Evolutionary conservation across 176 grass and related monocot genomes (phyloP), one percentile per base, ranked within the genome.

Genomic region (Leersia perrieri): DNA sequence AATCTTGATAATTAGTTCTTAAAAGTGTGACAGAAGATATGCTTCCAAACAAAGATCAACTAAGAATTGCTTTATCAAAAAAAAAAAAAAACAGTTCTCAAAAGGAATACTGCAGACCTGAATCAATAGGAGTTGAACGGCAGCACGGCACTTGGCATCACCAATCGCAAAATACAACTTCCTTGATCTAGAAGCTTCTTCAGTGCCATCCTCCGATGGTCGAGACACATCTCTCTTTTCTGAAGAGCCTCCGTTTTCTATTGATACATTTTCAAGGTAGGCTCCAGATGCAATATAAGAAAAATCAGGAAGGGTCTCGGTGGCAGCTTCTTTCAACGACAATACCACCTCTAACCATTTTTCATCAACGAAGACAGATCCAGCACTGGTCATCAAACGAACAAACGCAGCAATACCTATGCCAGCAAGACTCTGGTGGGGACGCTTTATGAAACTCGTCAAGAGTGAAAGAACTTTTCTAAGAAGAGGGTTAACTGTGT

Each of bases 321-420:
- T 91, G 51, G 96, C 68, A 85, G 58, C 91, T 90, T 99, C 96
- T 89, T 99, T 99, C 84, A 99, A 90, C 73, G 96, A 92, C 30
- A 93, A 74, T 63, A 90, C 93, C 1, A 99, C 96, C 79, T 91
- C 82, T 66, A 90, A 73, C 96, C 96, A 99, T 79, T 99, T 99
- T 51, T 91, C 93, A 75, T 99, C 96, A 63, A 86, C 61, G 66
- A 99, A 95, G 83, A 93, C 83, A 66, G 96, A 91, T 68, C 96
- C 96, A 31, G 92, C 93, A 79, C 89, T 95, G 92, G 86, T 99
- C 96, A 99, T 99, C 75, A 99, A 83, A 76, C 93, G 92, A 83
- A 99, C 96, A 90, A 99, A 99, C 76, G 93, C 96, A 62, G 93
- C 93, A 76, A 99, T 95, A 35, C 96, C 96, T 77, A 99, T 99